Conservation (phyloP, 257 asterid genomes). For the Solanum clarkiae region DNA sequence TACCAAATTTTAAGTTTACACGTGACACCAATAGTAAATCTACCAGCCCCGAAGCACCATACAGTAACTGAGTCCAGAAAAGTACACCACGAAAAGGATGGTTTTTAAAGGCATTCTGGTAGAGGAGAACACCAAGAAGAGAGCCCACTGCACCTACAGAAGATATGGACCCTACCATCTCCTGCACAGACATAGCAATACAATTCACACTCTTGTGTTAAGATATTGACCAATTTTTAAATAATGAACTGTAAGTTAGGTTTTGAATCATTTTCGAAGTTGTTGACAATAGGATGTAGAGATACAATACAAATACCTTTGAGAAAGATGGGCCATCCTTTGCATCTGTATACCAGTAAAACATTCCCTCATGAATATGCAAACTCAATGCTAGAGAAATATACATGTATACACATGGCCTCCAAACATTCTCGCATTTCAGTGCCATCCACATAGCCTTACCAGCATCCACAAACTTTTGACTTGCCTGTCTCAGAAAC, state of each 20-base stretch:
- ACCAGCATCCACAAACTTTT: constrained; percentile 34
- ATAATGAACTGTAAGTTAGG: background rate
- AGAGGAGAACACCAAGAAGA: constrained; percentile 59
- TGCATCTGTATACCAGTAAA: constrained; percentile 67
- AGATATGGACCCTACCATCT: constrained; percentile 54
- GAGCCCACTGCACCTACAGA: constrained; percentile 72
- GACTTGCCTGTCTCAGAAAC: constrained; percentile 17
- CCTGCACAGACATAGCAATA: constrained; percentile 23
- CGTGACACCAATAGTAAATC: constrained; percentile 49
- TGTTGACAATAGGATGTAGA: background rate
- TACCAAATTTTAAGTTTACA: constrained; percentile 44
- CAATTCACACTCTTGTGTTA: background rate
- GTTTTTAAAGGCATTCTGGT: constrained; percentile 57
- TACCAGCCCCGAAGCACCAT: constrained; percentile 44
- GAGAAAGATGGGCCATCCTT: constrained; percentile 61
- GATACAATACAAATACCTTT: constrained; percentile 23
- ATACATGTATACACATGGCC: constrained; percentile 61
- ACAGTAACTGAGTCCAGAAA: constrained; percentile 47
- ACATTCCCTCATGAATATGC: constrained; percentile 70
- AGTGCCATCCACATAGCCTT: constrained; percentile 43
- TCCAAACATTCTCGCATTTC: constrained; percentile 45
- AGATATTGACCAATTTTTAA: background rate
- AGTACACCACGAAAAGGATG: constrained; percentile 41
- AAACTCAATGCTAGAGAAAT: constrained; percentile 56
- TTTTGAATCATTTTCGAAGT: background rate